Base-by-base conservation (phyloP, 345 rosid species). In the Aquilaria sinensis region DNA sequence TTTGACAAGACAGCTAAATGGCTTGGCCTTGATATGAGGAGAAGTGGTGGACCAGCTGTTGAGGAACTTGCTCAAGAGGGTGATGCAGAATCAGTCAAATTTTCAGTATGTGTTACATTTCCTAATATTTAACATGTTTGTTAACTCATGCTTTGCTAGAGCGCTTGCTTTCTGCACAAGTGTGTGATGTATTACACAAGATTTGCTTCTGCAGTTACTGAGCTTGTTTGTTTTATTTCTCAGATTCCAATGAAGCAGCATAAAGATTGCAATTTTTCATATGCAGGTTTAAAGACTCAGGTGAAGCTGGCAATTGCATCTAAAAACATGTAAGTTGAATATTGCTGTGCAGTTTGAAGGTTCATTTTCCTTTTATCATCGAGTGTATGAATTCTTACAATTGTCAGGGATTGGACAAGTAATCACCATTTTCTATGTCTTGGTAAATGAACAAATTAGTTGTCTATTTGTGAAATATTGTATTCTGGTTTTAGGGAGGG, bases 231-330 rank as follows among this genome's bases (percentile, higher is more conserved):
- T 45, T 69, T 69, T 48, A 57, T 13, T 65, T 66, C 53, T 63
- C 72, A 93, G 98, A 80, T 81, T 56, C 92, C 96, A 34, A 90
- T 90, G 98, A 83, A 82, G 66, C 85, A 86, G 12, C 97, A 90
- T 77, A 93, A 86, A 76, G 89, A 90, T 67, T 88, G 96, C 80
- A 93, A 93, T 72, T 93, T 93, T 63, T 90, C 98, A 32, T 88
- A 83, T 79, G 96, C 98, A 66, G 97, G 98, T 69, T 76, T 93
- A 81, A 93, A 90, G 85, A 90, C 98, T 51, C 98, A 90, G 85
- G 97, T 87, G 71, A 83, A 82, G 64, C 81, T 90, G 70, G 97
- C 97, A 31, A 93, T 93, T 75, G 94, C 83, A 73, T 81, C 94
- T 65, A 79, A 69, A 88, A 76, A 89, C 55, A 88, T 93, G 97